These are phyloP conservation scores for Globisporangium ultimum DNA, from an alignment of 352 stramenopile genomes.

Conservation along the genomic window DNA sequence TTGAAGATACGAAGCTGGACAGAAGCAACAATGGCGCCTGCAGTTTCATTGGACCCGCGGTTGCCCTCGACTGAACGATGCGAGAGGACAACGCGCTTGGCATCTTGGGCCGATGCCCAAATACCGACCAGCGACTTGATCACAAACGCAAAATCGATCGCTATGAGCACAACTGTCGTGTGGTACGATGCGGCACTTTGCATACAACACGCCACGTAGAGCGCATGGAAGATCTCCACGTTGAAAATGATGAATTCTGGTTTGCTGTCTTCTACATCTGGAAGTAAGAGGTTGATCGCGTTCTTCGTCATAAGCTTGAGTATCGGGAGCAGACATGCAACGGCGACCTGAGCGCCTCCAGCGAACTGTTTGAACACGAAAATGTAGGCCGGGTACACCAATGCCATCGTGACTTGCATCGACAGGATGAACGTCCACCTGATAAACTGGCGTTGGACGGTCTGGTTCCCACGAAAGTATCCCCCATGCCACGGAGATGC, in stretches of 20 bases:
- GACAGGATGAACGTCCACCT: not conserved
- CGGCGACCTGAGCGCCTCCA: constrained; percentile 6
- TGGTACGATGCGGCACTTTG: constrained; percentile 19
- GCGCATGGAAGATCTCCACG: constrained; percentile 42
- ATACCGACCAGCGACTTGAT: not conserved
- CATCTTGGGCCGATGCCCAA: constrained; percentile 1
- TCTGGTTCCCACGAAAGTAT: not conserved
- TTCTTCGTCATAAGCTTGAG: constrained; percentile 20
- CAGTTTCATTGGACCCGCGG: no score
- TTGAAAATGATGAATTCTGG: constrained; percentile 53
- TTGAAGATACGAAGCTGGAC: no score
- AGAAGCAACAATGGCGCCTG: no score
- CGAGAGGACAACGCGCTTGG: no score
- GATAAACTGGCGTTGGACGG: not conserved
- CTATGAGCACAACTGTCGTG: constrained; percentile 26
- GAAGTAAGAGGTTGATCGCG: not conserved
- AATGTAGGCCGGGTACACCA: constrained; percentile 32
- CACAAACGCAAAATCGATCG: constrained; percentile 19
- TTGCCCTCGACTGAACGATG: no score
- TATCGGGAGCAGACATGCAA: constrained; percentile 20
- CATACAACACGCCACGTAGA: constrained; percentile 40
- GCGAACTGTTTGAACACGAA: constrained; percentile 23
- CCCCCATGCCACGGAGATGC: constrained; percentile 8
- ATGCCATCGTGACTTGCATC: not conserved
- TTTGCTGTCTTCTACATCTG: constrained; percentile 21